Evolutionary conservation across 2,329 filamentous ascomycete species (phyloP).

Genomic region (Cercospora zeina): DNA sequence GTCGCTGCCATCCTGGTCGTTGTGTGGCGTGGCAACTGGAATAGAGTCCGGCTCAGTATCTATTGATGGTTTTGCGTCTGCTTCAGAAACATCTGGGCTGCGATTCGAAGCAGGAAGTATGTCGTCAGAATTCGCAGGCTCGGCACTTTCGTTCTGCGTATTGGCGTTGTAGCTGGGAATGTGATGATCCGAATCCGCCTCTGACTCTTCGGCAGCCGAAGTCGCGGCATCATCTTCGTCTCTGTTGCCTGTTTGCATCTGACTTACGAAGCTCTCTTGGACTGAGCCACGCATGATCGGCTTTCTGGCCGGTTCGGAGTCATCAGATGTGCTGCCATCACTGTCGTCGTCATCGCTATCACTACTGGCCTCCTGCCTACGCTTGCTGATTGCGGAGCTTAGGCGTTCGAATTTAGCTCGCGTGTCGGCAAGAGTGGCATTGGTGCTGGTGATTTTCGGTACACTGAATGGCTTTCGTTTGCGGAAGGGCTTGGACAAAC

Average conservation of each 20-base stretch:
- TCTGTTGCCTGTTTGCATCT: neutral
- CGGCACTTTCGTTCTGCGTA: neutral
- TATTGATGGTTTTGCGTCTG: neutral
- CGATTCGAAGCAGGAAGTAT: neutral
- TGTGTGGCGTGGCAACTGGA: neutral
- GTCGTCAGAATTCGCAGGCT: neutral
- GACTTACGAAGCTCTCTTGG: slow-evolving; percentile 20
- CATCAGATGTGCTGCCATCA: slow-evolving; percentile 13
- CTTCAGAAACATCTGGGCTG: neutral
- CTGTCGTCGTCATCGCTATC: slow-evolving; percentile 16
- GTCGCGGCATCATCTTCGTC: neutral
- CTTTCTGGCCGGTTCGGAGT: neutral
- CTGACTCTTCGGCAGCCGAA: neutral
- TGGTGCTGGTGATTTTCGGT: neutral
- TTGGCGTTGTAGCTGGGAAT: neutral
- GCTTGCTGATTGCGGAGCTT: neutral
- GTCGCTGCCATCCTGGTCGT: neutral
- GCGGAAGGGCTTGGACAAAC: neutral
- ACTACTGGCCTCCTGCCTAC: neutral
- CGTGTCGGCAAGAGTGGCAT: slow-evolving; percentile 6
- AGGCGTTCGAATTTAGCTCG: slow-evolving; percentile 9
- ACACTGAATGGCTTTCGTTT: neutral
- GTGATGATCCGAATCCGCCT: neutral
- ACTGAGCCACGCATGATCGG: slow-evolving; percentile 17
- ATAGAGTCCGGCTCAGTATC: neutral